A percentile compares a stretch with the other conserved stretches of the same genome.
Conservation (phyloP, 345 rosid genomes). For the Salix purpurea region DNA sequence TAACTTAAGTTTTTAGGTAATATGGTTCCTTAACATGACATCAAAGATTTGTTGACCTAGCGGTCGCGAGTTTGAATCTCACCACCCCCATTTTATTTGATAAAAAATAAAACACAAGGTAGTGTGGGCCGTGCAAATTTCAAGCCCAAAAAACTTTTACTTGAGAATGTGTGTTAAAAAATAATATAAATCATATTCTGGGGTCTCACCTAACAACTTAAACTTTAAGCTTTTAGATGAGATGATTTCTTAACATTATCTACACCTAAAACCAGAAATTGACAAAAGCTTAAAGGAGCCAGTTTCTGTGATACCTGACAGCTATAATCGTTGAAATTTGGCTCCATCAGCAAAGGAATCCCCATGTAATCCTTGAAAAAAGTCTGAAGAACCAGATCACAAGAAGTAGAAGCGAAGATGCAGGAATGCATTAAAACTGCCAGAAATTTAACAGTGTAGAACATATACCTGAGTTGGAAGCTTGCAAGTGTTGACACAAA, state of each 20-base stretch:
- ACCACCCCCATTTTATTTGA: too few species aligned
- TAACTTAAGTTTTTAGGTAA: too few species aligned
- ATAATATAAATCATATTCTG: too few species aligned
- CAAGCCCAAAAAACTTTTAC: too few species aligned
- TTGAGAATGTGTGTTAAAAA: too few species aligned
- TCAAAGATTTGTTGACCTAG: too few species aligned
- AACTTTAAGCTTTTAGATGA: too few species aligned
- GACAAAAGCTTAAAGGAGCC: not conserved
- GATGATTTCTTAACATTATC: not conserved
- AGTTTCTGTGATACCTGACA: constrained; percentile 52
- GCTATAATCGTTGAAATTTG: constrained; percentile 80
- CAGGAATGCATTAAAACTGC: not conserved
- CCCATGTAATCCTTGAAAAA: constrained; percentile 87
- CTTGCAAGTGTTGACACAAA: constrained; percentile 84
- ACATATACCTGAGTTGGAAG: constrained; percentile 82
- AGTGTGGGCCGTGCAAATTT: too few species aligned
- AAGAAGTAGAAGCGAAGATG: not conserved
- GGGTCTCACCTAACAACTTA: too few species aligned
- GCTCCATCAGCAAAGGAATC: constrained; percentile 81
- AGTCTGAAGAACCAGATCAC: constrained; percentile 32
- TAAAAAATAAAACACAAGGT: too few species aligned
- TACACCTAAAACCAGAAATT: not conserved
- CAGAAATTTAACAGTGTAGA: not conserved
- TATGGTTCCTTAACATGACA: too few species aligned
- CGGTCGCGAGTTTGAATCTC: too few species aligned